These are phyloP conservation scores for Suhomyces canberraensis DNA, from an alignment of 805 yeast genomes.

Conservation along the genomic window DNA sequence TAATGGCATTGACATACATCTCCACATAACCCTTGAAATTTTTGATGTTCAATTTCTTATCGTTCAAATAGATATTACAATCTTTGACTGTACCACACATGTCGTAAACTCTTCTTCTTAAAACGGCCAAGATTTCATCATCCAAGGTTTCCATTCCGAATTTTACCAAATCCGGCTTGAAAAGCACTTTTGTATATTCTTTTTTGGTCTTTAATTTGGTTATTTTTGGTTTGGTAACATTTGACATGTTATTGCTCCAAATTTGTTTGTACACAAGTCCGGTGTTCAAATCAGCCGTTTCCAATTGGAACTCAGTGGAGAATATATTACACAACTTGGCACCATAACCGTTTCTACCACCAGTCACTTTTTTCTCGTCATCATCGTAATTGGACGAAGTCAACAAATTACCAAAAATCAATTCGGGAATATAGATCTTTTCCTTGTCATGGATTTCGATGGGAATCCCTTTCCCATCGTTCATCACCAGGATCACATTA, in stretches of 20 bases:
- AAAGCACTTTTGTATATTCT: constrained; percentile 84
- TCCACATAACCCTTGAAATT: constrained; percentile 87
- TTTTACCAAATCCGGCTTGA: constrained; percentile 80
- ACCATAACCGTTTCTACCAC: constrained; percentile 98
- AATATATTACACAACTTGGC: constrained; percentile 96
- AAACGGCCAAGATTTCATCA: constrained; percentile 75
- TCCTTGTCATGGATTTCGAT: constrained; percentile 91
- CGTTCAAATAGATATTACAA: constrained; percentile 74
- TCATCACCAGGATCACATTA: constrained; percentile 74
- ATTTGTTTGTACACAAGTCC: constrained; percentile 70
- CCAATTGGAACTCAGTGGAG: constrained; percentile 80
- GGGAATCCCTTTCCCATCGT: constrained; percentile 96
- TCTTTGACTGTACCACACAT: constrained; percentile 90
- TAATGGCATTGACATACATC: constrained; percentile 78
- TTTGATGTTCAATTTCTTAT: constrained; percentile 61
- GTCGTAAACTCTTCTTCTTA: constrained; percentile 93
- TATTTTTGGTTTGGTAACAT: constrained; percentile 73
- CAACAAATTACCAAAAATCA: constrained; percentile 90
- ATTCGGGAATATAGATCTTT: constrained; percentile 88
- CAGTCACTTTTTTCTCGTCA: constrained; percentile 90
- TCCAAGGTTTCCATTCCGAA: constrained; percentile 86
- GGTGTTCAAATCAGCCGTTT: constrained; percentile 75
- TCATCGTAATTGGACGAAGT: constrained; percentile 97
- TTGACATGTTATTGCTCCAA: constrained; percentile 86
- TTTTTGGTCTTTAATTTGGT: constrained; percentile 52